Evolutionary conservation across 495 filamentous ascomycete species (phyloP).

Genomic region (Lichina pygmaea): DNA sequence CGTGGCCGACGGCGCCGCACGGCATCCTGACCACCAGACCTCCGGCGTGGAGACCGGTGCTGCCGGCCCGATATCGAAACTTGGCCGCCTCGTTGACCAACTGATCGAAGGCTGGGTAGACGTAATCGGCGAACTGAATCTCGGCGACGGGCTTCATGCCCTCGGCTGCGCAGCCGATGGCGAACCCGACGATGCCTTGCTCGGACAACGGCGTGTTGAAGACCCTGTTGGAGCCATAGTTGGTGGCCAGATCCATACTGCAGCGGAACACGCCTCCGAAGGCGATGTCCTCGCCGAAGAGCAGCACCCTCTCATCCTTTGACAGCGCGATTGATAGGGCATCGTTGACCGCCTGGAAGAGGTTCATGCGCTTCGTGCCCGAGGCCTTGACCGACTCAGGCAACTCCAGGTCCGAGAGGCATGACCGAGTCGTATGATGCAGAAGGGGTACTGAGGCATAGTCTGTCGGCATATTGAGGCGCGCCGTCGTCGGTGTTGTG

Average conservation of each 20-base stretch:
- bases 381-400: conserved; percentile 33
- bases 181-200: conserved; percentile 88
- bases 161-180: conserved; percentile 66
- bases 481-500: conserved; percentile 18
- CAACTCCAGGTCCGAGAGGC: conserved; percentile 39
- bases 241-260: conserved; percentile 65
- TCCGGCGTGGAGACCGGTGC: conserved; percentile 36
- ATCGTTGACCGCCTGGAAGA: conserved; percentile 80
- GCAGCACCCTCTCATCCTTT: conserved; percentile 56
- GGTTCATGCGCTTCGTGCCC: conserved; percentile 58
- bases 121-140: conserved; percentile 96
- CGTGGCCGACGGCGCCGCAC: conserved; percentile 83
- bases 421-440: conserved; percentile 43
- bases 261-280: conserved; percentile 95
- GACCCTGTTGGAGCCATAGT: conserved; percentile 68
- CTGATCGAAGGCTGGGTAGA: conserved; percentile 93
- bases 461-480: conserved; percentile 69
- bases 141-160: conserved; percentile 87
- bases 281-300: conserved; percentile 92
- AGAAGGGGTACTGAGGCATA: conserved; percentile 62
- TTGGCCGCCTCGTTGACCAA: conserved; percentile 94
- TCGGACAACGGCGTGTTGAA: conserved; percentile 93
- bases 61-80: conserved; percentile 64
- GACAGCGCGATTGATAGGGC: conserved; percentile 61
- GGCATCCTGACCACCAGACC: conserved; percentile 88